Evolutionary conservation across 345 rosid genomes (phyloP), one percentile per base, ranked within the genome.

Genomic region (Barbarea vulgaris): DNA sequence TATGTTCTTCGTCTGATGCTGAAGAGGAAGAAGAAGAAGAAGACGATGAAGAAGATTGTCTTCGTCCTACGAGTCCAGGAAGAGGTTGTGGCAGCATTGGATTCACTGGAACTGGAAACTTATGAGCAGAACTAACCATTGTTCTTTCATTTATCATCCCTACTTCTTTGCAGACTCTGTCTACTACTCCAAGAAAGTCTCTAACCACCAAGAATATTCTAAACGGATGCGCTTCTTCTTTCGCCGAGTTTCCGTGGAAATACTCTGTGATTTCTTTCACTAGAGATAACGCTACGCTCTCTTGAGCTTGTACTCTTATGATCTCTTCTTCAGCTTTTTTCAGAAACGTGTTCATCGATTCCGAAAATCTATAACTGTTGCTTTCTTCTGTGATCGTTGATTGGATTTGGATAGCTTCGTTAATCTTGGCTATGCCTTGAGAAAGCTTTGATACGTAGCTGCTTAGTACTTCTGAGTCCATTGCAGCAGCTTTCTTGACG

Each of bases 201-300:
- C 98, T 80, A 36, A 96, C 98, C 66, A 96, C 98, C 97, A 88
- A 67, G 83, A 96, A 96, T 81, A 96, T 96, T 77, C 99, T 85
- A 83, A 96, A 89, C 1, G 99, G 98, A 70, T 91, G 99, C 27
- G 98, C 96, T 84, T 96, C 98, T 85, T 96, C 99, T 83, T 87
- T 93, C 0, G 97, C 93, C n/a, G 99, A 96, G 86, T 93, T 87
- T 14, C 99, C 99, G 39, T 96, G 99, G 86, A 96, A 96, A 79
- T 93, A 96, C 78, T 93, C 99, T 2, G 99, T 96, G 64, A 93
- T 93, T 58, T 96, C 99, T 77, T 96, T 96, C 57, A 93, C 98
- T 1, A 96, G 77, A 5, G 98, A 91, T 44, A 91, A 71, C 8
- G 96, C 91, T 42, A 89, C 90, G 9, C 96, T 96, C 77, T 93